A percentile compares a stretch with the other conserved stretches of the same genome.
Conservation (phyloP, 2,329 filamentous ascomycete genomes). For the Pseudocercospora vitis region DNA sequence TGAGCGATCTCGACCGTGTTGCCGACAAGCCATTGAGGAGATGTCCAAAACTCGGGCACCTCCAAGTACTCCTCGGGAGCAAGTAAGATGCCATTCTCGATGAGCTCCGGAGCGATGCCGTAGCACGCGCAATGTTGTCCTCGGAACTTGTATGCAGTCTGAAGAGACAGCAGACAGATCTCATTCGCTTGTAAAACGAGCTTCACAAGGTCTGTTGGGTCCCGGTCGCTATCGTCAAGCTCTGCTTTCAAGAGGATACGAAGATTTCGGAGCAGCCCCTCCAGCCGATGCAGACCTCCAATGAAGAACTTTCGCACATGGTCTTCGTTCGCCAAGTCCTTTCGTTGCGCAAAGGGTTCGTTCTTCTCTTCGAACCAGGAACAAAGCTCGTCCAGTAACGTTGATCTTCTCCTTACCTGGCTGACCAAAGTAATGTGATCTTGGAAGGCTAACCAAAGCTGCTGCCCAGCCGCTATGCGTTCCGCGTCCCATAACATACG, state of each 20-base stretch:
- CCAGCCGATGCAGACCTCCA: slow-evolving; percentile 34
- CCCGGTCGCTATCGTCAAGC: slow-evolving; percentile 18
- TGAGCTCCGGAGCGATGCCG: slow-evolving; percentile 66
- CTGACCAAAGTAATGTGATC: slow-evolving; percentile 52
- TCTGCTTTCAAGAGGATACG: slow-evolving; percentile 27
- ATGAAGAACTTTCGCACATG: slow-evolving; percentile 84
- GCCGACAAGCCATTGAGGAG: slow-evolving; percentile 53
- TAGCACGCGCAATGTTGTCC: slow-evolving; percentile 68
- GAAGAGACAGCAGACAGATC: slow-evolving; percentile 65
- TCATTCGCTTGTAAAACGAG: slow-evolving; percentile 68
- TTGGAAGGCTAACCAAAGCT: slow-evolving; percentile 81
- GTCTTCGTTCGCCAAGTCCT: slow-evolving; percentile 70
- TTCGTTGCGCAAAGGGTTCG: slow-evolving; percentile 67
- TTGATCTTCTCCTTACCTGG: slow-evolving; percentile 62
- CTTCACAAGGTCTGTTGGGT: slow-evolving; percentile 47
- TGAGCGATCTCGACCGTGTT: slow-evolving; percentile 41
- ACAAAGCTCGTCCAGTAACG: slow-evolving; percentile 72
- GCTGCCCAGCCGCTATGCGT: slow-evolving; percentile 76
- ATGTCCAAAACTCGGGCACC: slow-evolving; percentile 84
- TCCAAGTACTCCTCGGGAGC: slow-evolving; percentile 61
- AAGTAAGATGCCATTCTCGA: slow-evolving; percentile 51
- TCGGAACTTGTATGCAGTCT: slow-evolving; percentile 69
- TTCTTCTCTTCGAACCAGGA: slow-evolving; percentile 73
- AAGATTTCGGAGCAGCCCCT: slow-evolving; percentile 28
- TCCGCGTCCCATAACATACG: slow-evolving; percentile 84